Conservation (phyloP, 2,329 filamentous ascomycete species). For the Colletotrichum neosansevieriae region DNA sequence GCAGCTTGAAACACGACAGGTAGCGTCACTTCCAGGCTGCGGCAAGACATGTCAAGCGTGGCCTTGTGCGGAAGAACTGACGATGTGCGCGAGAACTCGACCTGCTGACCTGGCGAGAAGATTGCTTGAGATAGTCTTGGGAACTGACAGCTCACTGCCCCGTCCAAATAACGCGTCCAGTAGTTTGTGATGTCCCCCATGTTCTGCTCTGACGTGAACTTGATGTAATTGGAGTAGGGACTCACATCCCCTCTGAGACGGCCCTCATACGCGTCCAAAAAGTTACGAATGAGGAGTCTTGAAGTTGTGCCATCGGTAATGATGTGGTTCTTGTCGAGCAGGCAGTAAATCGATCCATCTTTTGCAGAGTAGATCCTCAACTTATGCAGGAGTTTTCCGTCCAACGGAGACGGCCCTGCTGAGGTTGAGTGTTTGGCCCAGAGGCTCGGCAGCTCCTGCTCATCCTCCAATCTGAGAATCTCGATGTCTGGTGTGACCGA, state of each 20-base stretch:
- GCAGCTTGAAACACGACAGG: conserved; percentile 82
- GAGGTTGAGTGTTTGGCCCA: background rate
- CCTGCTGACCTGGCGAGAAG: background rate
- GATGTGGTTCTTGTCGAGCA: conserved; percentile 26
- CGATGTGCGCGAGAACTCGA: conserved; percentile 6
- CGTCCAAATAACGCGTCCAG: conserved; percentile 13
- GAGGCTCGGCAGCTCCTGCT: background rate
- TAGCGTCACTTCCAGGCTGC: conserved; percentile 70
- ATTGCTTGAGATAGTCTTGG: background rate
- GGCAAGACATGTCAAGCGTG: background rate
- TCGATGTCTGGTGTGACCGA: background rate
- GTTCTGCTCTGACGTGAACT: conserved; percentile 15
- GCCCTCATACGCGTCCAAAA: conserved; percentile 6
- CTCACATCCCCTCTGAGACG: background rate
- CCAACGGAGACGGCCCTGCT: background rate
- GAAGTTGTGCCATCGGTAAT: conserved; percentile 32
- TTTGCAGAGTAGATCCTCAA: background rate
- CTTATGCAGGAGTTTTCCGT: conserved; percentile 7
- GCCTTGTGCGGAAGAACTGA: background rate
- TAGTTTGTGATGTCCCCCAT: background rate
- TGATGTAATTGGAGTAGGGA: conserved; percentile 22
- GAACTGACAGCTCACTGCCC: background rate
- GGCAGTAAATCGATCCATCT: conserved; percentile 12
- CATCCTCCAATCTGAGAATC: background rate
- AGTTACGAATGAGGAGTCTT: conserved; percentile 9